Percentiles rank a stretch among this genome's conserved stretches.
phyloP scores from a whole-genome alignment of 2,329 filamentous ascomycete species.

The Diplodia corticola region DNA sequence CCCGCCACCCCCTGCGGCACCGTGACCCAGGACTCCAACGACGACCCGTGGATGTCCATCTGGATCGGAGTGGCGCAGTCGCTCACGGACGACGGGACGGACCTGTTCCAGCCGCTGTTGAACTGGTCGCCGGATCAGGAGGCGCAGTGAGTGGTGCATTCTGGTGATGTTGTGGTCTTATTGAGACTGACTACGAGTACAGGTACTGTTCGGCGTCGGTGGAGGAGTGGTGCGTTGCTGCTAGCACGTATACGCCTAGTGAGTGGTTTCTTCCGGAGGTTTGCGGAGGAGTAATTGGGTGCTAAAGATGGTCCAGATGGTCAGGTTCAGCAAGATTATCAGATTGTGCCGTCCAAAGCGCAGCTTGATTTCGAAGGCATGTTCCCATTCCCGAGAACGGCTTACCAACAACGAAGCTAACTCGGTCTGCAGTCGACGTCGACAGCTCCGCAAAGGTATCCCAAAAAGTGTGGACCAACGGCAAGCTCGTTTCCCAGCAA shows the following conservation, averaged over 20 bases:
- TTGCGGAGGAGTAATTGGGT: not conserved
- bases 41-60: constrained; percentile 1
- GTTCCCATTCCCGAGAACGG: not conserved
- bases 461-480: constrained; percentile 14
- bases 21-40: not conserved
- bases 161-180: not conserved
- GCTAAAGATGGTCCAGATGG: not conserved
- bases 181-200: not conserved
- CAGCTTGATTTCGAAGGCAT: not conserved
- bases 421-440: not conserved
- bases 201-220: not conserved
- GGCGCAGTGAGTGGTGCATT: not conserved
- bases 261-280: not conserved
- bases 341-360: not conserved
- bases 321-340: not conserved
- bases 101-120: constrained; percentile 20
- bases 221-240: constrained; percentile 17
- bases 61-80: constrained; percentile 21
- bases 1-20: not conserved
- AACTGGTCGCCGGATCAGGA: constrained; percentile 15
- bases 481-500: constrained; percentile 12
- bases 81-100: not conserved
- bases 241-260: constrained; percentile 6
- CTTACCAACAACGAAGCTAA: not conserved
- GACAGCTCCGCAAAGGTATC: not conserved